Percentiles rank a stretch among this genome's conserved stretches.
These are phyloP conservation scores for Nitzschia putrida DNA, from an alignment of 108 stramenopile genomes.

Conservation along the genomic window DNA sequence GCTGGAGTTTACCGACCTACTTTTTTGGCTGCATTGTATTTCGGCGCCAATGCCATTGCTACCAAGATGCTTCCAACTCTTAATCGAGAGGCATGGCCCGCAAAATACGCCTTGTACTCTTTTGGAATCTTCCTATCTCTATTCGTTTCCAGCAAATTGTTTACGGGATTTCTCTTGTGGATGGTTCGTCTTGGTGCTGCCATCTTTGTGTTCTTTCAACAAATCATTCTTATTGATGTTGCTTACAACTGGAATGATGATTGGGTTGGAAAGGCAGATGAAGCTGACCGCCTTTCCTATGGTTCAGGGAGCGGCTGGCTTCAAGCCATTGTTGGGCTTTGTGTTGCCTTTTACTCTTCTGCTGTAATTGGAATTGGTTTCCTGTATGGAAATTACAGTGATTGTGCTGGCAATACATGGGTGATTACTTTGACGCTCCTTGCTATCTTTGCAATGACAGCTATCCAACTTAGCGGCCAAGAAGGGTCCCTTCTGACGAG, in stretches of 20 bases:
- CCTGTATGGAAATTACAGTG: constrained; percentile 74
- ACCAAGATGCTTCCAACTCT: constrained; percentile 48
- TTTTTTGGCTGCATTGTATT: constrained; percentile 65
- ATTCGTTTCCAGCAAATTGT: constrained; percentile 64
- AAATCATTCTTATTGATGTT: constrained; percentile 83
- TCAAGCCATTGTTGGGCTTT: constrained; percentile 63
- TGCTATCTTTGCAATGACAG: constrained; percentile 69
- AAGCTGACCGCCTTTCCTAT: constrained; percentile 66
- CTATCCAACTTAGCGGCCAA: constrained; percentile 60
- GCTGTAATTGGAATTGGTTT: constrained; percentile 70
- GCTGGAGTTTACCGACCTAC: constrained; percentile 83
- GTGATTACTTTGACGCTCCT: constrained; percentile 84
- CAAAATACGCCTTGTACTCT: constrained; percentile 73
- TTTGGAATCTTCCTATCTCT: constrained; percentile 55
- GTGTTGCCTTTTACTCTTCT: constrained; percentile 55
- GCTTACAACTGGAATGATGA: constrained; percentile 88
- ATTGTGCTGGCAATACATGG: constrained; percentile 71
- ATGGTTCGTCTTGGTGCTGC: constrained; percentile 68
- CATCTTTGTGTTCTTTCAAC: constrained; percentile 73
- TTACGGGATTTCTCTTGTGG: constrained; percentile 61
- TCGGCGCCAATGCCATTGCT: constrained; percentile 56
- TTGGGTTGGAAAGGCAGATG: constrained; percentile 79
- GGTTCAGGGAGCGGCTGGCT: constrained; percentile 73
- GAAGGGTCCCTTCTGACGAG: constrained; percentile 90
- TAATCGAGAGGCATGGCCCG: constrained; percentile 77